Evolutionary conservation across 306 rosid genomes (phyloP), one percentile per base, ranked within the genome.

Genomic region (Abrus precatorius): DNA sequence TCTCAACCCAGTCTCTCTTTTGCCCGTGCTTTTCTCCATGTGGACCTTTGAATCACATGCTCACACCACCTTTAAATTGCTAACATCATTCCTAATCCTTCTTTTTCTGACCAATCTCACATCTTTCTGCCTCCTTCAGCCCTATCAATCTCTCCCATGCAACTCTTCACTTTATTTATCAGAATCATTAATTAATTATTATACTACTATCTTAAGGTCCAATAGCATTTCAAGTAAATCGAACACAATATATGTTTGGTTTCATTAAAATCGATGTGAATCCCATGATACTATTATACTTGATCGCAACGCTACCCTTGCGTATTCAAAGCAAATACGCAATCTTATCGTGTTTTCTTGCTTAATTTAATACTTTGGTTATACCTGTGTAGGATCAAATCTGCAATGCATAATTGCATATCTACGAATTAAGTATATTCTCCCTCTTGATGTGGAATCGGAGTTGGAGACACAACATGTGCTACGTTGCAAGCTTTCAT

Each of bases 11-110:
- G 66, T 67, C 30, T 34, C 82, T 60, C 10, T 50, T 50, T 60
- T 41, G 45, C 32, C 70, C 47, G 9, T 62, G 68, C 75, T 80
- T 80, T 74, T 73, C 47, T 5, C 73, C 54, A 47, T 74, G 69
- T 80, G 65, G 75, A 75, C 69, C 87, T 80, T 80, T 76, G 41
- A 81, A 55, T 85, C 88, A 81, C 85, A 77, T 81, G 85, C 83
- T 71, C 61, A 76, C 77, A 28, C 87, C 76, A 48, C 75, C 87
- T 84, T 78, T 84, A 38, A 81, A 78, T 77, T 80, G 14, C 53
- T 77, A 80, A 47, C 65, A 85, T 80, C 72, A 85, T 79, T 74
- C 81, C 75, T 72, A 65, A 78, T 36, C 53, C 60, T 32, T 29
- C 61, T 74, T 83, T 78, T 84, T 84, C 73, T 83, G 66, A 84